Base-by-base conservation (phyloP, 179 eudicot species). In the Camellia oleifera region DNA sequence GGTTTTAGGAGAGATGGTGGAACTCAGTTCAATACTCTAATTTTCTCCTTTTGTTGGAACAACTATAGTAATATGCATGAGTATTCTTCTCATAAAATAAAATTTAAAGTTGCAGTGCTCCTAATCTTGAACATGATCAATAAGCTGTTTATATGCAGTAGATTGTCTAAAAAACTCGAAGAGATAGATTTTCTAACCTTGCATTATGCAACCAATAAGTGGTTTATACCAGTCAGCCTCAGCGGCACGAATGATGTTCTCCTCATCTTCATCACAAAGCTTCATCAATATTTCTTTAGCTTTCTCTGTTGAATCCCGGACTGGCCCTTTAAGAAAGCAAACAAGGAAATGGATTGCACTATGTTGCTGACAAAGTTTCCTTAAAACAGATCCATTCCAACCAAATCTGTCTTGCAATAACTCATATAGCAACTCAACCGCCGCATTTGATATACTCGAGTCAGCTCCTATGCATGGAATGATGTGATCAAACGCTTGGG, bases 191-290 rank as follows among this genome's bases (percentile, higher is more conserved):
- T 15, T 54, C 82, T 77, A 45, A 86, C 89, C 89, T 82, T 82
- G 81, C 64, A 79, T 40, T 66, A 83, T 61, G 53, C 74, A 77
- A 76, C 78, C 77, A 62, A 78, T 61, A 26, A 87, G 84, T 52
- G 89, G 89, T 78, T 80, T 69, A 70, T 82, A 87, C 89, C 89
- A 84, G 60, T 79, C 80, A 46, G 74, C 84, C 82, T 81, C 76
- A 50, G 89, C 89, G 50, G 84, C 84, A 67, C 56, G 78, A 52
- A 84, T 44, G 76, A 84, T 69, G 68, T 81, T 81, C 58, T 79
- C 80, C 50, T 84, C 87, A 72, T 87, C 86, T 53, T 63, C 85
- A 48, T 84, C 89, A 65, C 83, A 83, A 72, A 87, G 86, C 77
- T 76, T 84, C 81, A 63, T 62, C 76, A 87, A 75, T 54, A 87